Base-by-base conservation (phyloP, 202 grass and related monocot genomes). In the Panicum virgatum region DNA sequence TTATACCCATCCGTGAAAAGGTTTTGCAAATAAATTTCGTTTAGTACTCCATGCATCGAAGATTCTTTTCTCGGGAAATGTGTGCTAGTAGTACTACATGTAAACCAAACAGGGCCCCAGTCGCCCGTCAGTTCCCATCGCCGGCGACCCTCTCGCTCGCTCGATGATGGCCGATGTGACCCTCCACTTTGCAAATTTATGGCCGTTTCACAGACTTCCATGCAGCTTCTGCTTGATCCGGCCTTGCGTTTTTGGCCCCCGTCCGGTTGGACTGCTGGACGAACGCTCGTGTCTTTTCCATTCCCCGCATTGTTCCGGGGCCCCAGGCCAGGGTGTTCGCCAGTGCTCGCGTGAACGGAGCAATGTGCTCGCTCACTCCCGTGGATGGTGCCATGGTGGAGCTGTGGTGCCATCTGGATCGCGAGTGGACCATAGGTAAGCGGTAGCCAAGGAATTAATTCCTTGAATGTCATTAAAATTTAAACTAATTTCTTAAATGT, bases 61-160 rank as follows among this genome's bases (percentile, higher is more conserved):
- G n/a, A n/a, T n/a, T n/a, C n/a, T n/a, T n/a, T n/a, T n/a, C n/a
- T n/a, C n/a, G n/a, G n/a, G n/a, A n/a, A n/a, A n/a, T n/a, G n/a
- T n/a, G n/a, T n/a, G n/a, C n/a, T n/a, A n/a, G n/a, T n/a, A n/a
- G n/a, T n/a, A n/a, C n/a, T n/a, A n/a, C n/a, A n/a, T n/a, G n/a
- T n/a, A n/a, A n/a, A n/a, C n/a, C n/a, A n/a, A n/a, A n/a, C n/a
- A n/a, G n/a, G n/a, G n/a, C n/a, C n/a, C n/a, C 69, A 71, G 42
- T 53, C 69, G 30, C 30, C 30, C 30, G 80, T 88, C 87, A 54
- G 25, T 23, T 73, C 83, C 62, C 76, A 77, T 76, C 69, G 9
- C 69, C 45, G 26, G 45, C 69, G 45, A 72, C 34, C 5, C 51
- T n/a, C n/a, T n/a, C 68, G 44, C 44, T 20, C 25, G n/a, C 1